These are phyloP conservation scores for Tritrichomonas foetus DNA, from an alignment of 208 protist species.

Conservation along the genomic window DNA sequence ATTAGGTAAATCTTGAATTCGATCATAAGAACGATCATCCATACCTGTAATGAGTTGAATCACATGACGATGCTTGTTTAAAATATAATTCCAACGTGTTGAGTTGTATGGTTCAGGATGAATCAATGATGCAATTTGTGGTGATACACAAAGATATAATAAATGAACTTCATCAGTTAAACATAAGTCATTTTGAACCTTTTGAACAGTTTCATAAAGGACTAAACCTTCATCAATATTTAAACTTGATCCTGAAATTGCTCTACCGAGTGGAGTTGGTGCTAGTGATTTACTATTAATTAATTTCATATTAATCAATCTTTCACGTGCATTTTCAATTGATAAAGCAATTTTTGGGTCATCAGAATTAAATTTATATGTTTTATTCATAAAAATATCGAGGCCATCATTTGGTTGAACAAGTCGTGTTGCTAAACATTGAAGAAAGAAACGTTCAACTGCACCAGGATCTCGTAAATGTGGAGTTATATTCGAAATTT, in stretches of 20 bases:
- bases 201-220: background rate
- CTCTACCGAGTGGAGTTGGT: background rate
- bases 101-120: background rate
- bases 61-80: background rate
- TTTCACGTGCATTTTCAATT: background rate
- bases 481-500: background rate
- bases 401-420: background rate
- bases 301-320: background rate
- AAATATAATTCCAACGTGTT: background rate
- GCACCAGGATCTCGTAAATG: background rate
- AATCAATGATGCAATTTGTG: background rate
- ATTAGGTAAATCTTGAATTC: background rate
- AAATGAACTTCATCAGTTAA: conserved; percentile 24
- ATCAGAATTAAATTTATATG: background rate
- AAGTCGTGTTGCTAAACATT: conserved; percentile 13
- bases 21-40: background rate
- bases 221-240: background rate
- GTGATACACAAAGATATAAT: background rate
- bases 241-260: background rate
- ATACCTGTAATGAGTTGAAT: background rate
- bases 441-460: background rate
- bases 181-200: background rate
- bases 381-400: background rate
- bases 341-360: background rate
- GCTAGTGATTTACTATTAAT: background rate